Evolutionary conservation across 495 filamentous ascomycete species (phyloP).

Genomic region (Cladorrhinum samala): DNA sequence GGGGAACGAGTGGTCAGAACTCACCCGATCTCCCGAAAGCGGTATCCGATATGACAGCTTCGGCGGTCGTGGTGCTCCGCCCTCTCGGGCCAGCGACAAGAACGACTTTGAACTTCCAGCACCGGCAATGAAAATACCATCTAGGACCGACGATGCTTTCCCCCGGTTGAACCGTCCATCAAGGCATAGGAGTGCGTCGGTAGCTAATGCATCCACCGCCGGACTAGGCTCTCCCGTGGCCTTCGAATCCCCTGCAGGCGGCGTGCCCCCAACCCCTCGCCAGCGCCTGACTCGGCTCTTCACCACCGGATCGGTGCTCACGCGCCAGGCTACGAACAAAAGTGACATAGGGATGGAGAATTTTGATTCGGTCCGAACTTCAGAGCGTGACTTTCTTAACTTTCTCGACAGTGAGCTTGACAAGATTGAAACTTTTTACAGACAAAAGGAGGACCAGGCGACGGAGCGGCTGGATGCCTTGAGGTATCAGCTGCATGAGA

Average conservation of each 20-base stretch:
- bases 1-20: conserved; percentile 29
- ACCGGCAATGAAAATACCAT: conserved; percentile 60
- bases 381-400: conserved; percentile 68
- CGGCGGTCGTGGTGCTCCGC: conserved; percentile 49
- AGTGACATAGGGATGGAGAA: conserved; percentile 28
- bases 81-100: conserved; percentile 43
- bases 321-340: conserved; percentile 17
- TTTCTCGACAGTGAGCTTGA: conserved; percentile 74
- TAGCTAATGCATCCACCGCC: conserved; percentile 12
- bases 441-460: conserved; percentile 73
- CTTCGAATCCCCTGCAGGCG: conserved; percentile 9
- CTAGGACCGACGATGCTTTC: conserved; percentile 25
- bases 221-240: conserved; percentile 3
- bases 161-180: conserved; percentile 9
- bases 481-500: conserved; percentile 76
- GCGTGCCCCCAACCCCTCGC: conserved; percentile 15
- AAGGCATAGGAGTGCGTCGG: conserved; percentile 22
- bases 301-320: conserved; percentile 15
- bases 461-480: conserved; percentile 61
- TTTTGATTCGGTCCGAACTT: conserved; percentile 44
- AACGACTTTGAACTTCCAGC: conserved; percentile 59
- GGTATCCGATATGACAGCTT: conserved; percentile 68
- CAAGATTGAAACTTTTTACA: conserved; percentile 84
- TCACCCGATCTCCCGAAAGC: conserved; percentile 27
- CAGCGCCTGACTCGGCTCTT: conserved; percentile 24